Percentiles rank a stretch among this genome's conserved stretches.
Conservation (phyloP, 805 yeast genomes). For the Hermanozyma aechmeae region DNA sequence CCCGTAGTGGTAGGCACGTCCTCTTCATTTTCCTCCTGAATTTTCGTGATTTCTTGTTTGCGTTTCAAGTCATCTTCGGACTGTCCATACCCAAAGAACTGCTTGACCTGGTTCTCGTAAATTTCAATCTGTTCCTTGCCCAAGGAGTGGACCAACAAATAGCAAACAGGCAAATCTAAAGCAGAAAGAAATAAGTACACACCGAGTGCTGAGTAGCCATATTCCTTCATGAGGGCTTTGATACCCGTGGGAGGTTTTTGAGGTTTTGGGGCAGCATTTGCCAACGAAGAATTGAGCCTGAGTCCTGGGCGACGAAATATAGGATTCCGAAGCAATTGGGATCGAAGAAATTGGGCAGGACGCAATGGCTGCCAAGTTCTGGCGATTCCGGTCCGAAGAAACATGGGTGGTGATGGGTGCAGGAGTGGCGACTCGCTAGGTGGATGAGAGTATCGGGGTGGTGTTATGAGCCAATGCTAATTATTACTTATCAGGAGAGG, state of each 20-base stretch:
- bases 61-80: conserved; percentile 31
- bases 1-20: conserved; percentile 13
- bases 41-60: conserved; percentile 25
- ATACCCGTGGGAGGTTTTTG: conserved; percentile 34
- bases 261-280: too few species aligned
- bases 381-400: too few species aligned
- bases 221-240: conserved; percentile 66
- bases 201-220: conserved; percentile 87
- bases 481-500: too few species aligned
- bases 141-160: conserved; percentile 68
- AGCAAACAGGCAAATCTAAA: conserved; percentile 79
- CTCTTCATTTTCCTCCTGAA: conserved; percentile 15
- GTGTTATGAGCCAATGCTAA: too few species aligned
- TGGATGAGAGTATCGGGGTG: too few species aligned
- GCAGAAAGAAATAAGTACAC: conserved; percentile 67
- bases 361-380: too few species aligned
- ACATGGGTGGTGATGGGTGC: too few species aligned
- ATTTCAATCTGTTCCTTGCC: conserved; percentile 77
- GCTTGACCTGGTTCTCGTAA: conserved; percentile 53
- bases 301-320: too few species aligned
- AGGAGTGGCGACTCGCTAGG: too few species aligned
- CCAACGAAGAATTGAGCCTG: too few species aligned
- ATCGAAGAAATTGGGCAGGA: too few species aligned
- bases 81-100: conserved; percentile 53
- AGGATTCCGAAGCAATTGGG: too few species aligned